Evolutionary conservation across 2,329 filamentous ascomycete genomes (phyloP).

Genomic region (Lachnellula arida): DNA sequence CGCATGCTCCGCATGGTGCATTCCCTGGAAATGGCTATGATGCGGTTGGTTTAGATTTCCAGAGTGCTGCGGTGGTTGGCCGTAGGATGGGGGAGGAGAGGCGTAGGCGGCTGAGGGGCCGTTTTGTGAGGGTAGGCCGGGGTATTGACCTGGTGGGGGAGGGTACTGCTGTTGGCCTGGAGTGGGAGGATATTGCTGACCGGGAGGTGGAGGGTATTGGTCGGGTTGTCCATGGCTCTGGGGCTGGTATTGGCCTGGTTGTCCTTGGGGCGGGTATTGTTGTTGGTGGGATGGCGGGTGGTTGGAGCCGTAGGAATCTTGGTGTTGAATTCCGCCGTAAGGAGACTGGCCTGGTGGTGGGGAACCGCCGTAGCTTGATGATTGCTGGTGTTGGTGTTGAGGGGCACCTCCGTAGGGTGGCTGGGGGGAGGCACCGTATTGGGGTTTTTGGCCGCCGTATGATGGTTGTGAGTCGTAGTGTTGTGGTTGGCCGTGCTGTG

Average conservation of each 20-base stretch:
- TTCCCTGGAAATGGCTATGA: constrained; percentile 22
- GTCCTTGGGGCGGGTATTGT: not conserved
- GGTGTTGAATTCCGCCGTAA: constrained; percentile 22
- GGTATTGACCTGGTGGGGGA: constrained; percentile 1
- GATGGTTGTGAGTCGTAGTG: constrained; percentile 6
- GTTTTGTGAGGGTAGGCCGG: not conserved
- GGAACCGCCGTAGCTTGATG: not conserved
- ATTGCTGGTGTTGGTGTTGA: constrained; percentile 4
- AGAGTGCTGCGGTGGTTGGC: constrained; percentile 13
- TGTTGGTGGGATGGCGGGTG: not conserved
- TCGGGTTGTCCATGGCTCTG: not conserved
- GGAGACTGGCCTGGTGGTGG: constrained; percentile 8
- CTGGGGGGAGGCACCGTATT: not conserved
- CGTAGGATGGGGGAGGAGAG: constrained; percentile 14
- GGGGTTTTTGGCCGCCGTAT: constrained; percentile 11
- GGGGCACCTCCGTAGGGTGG: constrained; percentile 10
- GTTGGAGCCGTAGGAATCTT: not conserved
- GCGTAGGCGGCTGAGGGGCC: not conserved
- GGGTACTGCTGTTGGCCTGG: constrained; percentile 5
- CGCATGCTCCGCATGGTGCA: constrained; percentile 23
- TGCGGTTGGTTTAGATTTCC: constrained; percentile 22
- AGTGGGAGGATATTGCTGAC: too few relatives aligned
- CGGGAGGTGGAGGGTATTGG: constrained; percentile 8
- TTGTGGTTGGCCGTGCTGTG: constrained; percentile 7
- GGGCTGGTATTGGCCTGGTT: not conserved